A percentile compares a stretch with the other conserved stretches of the same genome.
These are phyloP conservation scores for Dipodascus albidus DNA, from an alignment of 805 yeast genomes.

Conservation along the genomic window DNA sequence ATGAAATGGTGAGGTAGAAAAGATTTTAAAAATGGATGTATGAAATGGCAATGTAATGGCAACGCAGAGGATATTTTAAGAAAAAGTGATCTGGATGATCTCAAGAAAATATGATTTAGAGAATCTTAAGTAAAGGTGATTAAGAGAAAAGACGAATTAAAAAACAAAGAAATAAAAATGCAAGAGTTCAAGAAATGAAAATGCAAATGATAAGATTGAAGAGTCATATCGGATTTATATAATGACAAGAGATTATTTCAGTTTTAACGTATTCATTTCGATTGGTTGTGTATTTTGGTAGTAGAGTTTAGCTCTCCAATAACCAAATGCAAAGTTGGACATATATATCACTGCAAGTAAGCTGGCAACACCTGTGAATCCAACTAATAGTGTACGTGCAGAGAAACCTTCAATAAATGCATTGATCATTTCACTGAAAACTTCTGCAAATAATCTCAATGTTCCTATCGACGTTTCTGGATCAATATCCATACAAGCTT, in stretches of 20 bases:
- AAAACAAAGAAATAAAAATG: not conserved
- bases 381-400: not conserved
- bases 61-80: too few species aligned
- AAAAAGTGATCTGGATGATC: too few species aligned
- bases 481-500: constrained; percentile 68
- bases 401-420: not conserved
- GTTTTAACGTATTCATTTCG: not conserved
- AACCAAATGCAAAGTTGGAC: constrained; percentile 1
- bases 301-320: not conserved
- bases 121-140: too few species aligned
- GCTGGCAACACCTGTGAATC: not conserved
- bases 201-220: too few species aligned
- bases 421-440: constrained; percentile 3
- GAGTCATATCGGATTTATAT: too few species aligned
- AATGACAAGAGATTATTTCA: not conserved
- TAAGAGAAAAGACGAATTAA: too few species aligned
- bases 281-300: not conserved
- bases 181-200: not conserved
- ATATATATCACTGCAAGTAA: not conserved
- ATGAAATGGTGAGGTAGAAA: not conserved
- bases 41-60: too few species aligned
- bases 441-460: constrained; percentile 21
- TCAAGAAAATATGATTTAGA: too few species aligned
- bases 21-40: not conserved
- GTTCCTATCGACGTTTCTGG: constrained; percentile 53